These are phyloP conservation scores for Termitomyces sp. DNA, from an alignment of 768 basidiomycete species.

Conservation along the genomic window DNA sequence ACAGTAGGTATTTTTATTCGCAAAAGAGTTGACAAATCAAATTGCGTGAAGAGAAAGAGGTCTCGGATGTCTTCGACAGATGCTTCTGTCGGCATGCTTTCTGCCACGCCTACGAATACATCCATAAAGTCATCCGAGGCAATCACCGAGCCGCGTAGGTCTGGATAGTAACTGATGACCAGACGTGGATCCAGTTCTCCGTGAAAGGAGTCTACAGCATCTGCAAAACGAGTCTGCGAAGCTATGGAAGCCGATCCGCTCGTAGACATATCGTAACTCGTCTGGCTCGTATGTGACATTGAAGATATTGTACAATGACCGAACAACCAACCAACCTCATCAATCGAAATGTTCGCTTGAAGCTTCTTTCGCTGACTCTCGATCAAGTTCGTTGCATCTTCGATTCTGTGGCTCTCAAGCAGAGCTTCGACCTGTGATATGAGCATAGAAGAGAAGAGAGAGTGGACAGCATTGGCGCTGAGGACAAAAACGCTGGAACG, in stretches of 20 bases:
- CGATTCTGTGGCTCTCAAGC: slow-evolving; percentile 56
- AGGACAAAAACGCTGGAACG: slow-evolving; percentile 67
- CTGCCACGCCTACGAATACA: slow-evolving; percentile 70
- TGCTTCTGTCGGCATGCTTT: slow-evolving; percentile 61
- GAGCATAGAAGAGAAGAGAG: slow-evolving; percentile 66
- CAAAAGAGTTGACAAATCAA: slow-evolving; percentile 9
- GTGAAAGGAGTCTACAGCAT: slow-evolving; percentile 71
- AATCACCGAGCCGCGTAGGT: slow-evolving; percentile 66
- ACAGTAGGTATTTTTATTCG: slow-evolving; percentile 10
- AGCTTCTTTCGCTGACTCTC: slow-evolving; percentile 57
- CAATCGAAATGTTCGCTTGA: slow-evolving; percentile 43
- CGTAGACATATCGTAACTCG: slow-evolving; percentile 74
- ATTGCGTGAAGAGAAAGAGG: slow-evolving; percentile 10
- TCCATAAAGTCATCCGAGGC: slow-evolving; percentile 49
- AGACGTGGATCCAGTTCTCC: slow-evolving; percentile 84
- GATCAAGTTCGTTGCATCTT: slow-evolving; percentile 58
- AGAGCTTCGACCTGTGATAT: slow-evolving; percentile 69
- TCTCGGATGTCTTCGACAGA: slow-evolving; percentile 83
- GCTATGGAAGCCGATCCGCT: slow-evolving; percentile 76
- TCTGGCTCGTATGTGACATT: slow-evolving; percentile 37
- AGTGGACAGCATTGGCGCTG: slow-evolving; percentile 52
- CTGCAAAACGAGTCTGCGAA: slow-evolving; percentile 73
- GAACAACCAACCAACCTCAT: slow-evolving; percentile 40
- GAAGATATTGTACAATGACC: background rate
- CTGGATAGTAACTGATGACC: slow-evolving; percentile 74